Percentiles rank a stretch among this genome's conserved stretches.
These are phyloP conservation scores for Ogataea saltuana DNA, from an alignment of 805 yeast species.

Conservation along the genomic window DNA sequence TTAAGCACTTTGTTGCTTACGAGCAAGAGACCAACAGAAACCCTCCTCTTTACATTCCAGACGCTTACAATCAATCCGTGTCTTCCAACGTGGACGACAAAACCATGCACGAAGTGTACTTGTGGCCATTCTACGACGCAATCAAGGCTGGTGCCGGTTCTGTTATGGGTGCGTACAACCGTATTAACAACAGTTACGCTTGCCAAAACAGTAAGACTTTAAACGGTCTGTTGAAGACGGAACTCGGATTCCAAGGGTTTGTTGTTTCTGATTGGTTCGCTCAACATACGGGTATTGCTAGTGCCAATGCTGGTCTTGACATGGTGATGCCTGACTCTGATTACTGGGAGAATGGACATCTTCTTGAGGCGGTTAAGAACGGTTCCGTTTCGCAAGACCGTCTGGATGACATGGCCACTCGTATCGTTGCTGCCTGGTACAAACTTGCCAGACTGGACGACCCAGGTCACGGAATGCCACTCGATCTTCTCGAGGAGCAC, in stretches of 20 bases:
- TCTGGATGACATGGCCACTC: constrained; percentile 61
- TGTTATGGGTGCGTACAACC: constrained; percentile 62
- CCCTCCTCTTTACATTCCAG: constrained; percentile 40
- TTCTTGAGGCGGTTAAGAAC: constrained; percentile 56
- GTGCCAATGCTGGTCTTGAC: constrained; percentile 60
- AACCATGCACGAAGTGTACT: constrained; percentile 59
- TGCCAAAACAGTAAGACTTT: constrained; percentile 60
- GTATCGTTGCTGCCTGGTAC: constrained; percentile 59
- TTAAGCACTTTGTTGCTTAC: constrained; percentile 58
- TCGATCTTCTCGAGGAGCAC: constrained; percentile 54
- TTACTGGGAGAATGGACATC: constrained; percentile 51
- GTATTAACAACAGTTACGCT: constrained; percentile 55
- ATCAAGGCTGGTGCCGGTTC: constrained; percentile 60
- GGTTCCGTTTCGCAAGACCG: constrained; percentile 53
- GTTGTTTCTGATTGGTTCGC: constrained; percentile 73
- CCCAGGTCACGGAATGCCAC: constrained; percentile 44
- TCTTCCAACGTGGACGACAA: constrained; percentile 56
- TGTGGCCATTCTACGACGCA: constrained; percentile 70
- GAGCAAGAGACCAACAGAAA: constrained; percentile 61
- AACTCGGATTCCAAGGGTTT: constrained; percentile 66
- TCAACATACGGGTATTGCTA: constrained; percentile 55
- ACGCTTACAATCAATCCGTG: constrained; percentile 49
- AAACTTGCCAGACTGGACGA: constrained; percentile 40
- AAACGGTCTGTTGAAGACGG: constrained; percentile 57
- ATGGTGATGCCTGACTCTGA: constrained; percentile 62